Evolutionary conservation across 2,329 filamentous ascomycete genomes (phyloP).

Genomic region (Geosmithia morbida): DNA sequence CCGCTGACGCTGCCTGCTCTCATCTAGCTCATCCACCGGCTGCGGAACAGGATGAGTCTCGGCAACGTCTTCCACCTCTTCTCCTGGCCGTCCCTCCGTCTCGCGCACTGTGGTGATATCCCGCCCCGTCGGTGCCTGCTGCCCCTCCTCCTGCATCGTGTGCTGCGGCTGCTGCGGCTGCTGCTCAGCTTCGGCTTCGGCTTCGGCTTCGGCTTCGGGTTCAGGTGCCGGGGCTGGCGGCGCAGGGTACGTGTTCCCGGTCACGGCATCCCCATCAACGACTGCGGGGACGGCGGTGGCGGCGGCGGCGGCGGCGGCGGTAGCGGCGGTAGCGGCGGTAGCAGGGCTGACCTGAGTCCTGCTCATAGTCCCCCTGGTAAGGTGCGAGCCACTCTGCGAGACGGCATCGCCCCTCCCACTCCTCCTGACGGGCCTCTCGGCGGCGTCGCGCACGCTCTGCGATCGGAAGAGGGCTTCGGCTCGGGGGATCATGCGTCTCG

Average conservation of each 20-base stretch:
- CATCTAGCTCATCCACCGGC: background rate
- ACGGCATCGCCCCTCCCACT: slow-evolving; percentile 21
- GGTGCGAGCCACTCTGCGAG: slow-evolving; percentile 27
- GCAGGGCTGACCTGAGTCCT: slow-evolving; percentile 34
- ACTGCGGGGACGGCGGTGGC: background rate
- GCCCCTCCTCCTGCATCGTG: background rate
- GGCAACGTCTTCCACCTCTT: slow-evolving; percentile 6
- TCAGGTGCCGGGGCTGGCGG: background rate
- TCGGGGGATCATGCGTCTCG: slow-evolving; percentile 42
- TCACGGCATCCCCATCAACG: background rate
- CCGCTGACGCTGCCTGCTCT: background rate
- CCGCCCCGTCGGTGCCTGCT: background rate
- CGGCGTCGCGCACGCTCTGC: slow-evolving; percentile 21
- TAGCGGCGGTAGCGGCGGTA: slow-evolving; percentile 7
- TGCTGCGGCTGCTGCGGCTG: background rate
- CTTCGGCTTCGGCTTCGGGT: too few species aligned
- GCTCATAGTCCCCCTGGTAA: slow-evolving; percentile 37
- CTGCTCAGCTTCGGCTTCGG: background rate
- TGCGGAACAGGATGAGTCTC: background rate
- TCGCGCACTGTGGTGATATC: too few species aligned
- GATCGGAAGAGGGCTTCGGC: slow-evolving; percentile 25
- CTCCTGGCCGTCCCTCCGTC: background rate
- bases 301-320: slow-evolving; percentile 17
- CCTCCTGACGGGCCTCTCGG: slow-evolving; percentile 24
- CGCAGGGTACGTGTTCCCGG: background rate